These are phyloP conservation scores for Chrysoporthe deuterocubensis DNA, from an alignment of 2,329 filamentous ascomycete species.

Conservation along the genomic window DNA sequence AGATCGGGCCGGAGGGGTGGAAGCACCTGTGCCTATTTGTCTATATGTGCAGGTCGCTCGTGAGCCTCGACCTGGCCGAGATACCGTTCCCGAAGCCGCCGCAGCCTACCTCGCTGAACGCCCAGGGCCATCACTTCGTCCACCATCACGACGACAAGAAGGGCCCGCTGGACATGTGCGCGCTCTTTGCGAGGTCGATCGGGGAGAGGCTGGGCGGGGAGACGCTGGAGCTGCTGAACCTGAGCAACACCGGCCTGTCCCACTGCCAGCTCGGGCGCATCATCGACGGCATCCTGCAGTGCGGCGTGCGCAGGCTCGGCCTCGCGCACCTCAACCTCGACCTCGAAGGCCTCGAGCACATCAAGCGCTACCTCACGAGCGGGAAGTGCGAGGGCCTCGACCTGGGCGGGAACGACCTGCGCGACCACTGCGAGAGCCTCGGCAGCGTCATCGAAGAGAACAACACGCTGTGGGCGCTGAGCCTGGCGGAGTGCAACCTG, in stretches of 20 bases:
- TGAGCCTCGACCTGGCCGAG: constrained; percentile 83
- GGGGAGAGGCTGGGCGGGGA: constrained; percentile 76
- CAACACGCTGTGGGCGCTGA: constrained; percentile 76
- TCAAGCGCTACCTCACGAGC: constrained; percentile 75
- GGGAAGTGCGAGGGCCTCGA: constrained; percentile 87
- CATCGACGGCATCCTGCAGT: constrained; percentile 80
- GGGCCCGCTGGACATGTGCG: constrained; percentile 55
- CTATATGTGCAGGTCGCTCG: constrained; percentile 85
- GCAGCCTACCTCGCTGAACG: constrained; percentile 30
- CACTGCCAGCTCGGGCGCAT: constrained; percentile 74
- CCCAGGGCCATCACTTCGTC: constrained; percentile 37
- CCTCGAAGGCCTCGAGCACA: constrained; percentile 72
- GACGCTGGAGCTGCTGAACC: constrained; percentile 78
- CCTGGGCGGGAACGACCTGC: constrained; percentile 79
- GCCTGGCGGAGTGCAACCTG: constrained; percentile 84
- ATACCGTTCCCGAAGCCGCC: constrained; percentile 69
- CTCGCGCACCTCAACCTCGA: constrained; percentile 83
- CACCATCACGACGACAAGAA: constrained; percentile 30
- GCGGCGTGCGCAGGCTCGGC: constrained; percentile 78
- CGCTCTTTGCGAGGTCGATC: constrained; percentile 75
- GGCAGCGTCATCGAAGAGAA: constrained; percentile 56
- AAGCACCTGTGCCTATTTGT: constrained; percentile 87
- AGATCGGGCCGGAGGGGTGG: constrained; percentile 87
- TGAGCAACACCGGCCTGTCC: constrained; percentile 77
- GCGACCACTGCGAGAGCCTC: constrained; percentile 58